Conservation (phyloP, 805 yeast species). For the Candida pseudoglaebosa region DNA sequence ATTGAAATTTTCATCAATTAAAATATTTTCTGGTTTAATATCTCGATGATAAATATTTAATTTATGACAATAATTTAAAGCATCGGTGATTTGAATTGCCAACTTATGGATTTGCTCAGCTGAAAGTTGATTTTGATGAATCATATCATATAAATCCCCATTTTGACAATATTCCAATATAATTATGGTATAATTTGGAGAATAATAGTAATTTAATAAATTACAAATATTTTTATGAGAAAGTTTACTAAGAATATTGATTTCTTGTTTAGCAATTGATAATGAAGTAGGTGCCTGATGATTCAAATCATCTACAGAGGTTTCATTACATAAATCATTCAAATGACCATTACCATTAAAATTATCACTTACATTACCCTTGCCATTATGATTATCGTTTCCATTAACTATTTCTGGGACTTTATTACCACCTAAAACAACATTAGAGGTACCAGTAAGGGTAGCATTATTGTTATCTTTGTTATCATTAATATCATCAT, state of each 20-base stretch:
- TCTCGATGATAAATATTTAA: constrained; percentile 65
- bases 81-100: constrained; percentile 49
- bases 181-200: constrained; percentile 43
- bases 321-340: too few species aligned
- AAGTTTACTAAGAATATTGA: constrained; percentile 36
- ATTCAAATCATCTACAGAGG: too few species aligned
- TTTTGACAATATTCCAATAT: constrained; percentile 63
- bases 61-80: constrained; percentile 52
- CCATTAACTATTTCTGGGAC: too few species aligned
- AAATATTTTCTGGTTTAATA: constrained; percentile 68
- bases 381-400: too few species aligned
- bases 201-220: constrained; percentile 47
- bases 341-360: too few species aligned
- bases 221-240: constrained; percentile 51
- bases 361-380: too few species aligned
- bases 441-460: constrained; percentile 1
- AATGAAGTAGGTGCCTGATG: too few species aligned
- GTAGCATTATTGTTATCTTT: constrained; percentile 9
- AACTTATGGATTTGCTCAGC: constrained; percentile 30
- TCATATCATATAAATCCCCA: constrained; percentile 66
- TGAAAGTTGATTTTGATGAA: constrained; percentile 20
- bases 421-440: too few species aligned
- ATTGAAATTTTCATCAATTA: constrained; percentile 47
- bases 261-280: constrained; percentile 47
- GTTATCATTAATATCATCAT: too few species aligned